Evolutionary conservation across 2,329 filamentous ascomycete species (phyloP).

Genomic region (Fusarium keratoplasticum): DNA sequence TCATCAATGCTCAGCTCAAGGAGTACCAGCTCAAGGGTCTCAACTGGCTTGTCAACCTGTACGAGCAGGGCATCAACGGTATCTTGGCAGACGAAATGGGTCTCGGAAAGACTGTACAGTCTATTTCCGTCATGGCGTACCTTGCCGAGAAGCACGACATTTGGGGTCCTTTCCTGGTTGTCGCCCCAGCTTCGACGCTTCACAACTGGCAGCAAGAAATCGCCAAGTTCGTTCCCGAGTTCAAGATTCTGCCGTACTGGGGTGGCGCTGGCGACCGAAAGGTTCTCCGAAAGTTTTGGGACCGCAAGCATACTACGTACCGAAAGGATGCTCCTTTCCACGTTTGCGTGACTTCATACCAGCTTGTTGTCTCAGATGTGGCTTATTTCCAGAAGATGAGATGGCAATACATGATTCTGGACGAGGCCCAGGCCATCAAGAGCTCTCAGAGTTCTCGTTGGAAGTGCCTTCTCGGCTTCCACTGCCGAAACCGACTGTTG

Average conservation of each 20-base stretch:
- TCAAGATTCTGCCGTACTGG: constrained; percentile 98
- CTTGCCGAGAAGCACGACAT: constrained; percentile 97
- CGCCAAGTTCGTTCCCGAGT: constrained; percentile 89
- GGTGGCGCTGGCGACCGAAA: constrained; percentile 94
- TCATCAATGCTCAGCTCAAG: constrained; percentile 93
- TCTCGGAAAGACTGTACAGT: constrained; percentile 98
- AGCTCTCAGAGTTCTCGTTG: constrained; percentile 95
- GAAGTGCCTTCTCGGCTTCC: constrained; percentile 94
- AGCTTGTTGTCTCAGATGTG: constrained; percentile 94
- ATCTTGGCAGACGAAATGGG: constrained; percentile 99
- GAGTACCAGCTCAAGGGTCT: constrained; percentile 99
- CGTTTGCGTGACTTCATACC: constrained; percentile 95
- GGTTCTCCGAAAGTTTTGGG: constrained; percentile 98
- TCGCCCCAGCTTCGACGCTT: constrained; percentile 93
- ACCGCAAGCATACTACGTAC: constrained; percentile 96
- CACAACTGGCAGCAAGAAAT: constrained; percentile 99
- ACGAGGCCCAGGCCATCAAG: constrained; percentile 99
- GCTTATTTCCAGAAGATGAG: constrained; percentile 99
- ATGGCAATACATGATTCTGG: constrained; percentile 99
- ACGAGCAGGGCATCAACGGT: constrained; percentile 99
- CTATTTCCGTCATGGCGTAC: constrained; percentile 99
- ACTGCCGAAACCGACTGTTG: constrained; percentile 92
- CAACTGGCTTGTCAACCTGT: constrained; percentile 98
- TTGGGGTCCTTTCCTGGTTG: constrained; percentile 97
- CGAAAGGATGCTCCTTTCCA: constrained; percentile 94